Conservation (phyloP, 108 stramenopile genomes). For the Fistulifera pelliculosa region DNA sequence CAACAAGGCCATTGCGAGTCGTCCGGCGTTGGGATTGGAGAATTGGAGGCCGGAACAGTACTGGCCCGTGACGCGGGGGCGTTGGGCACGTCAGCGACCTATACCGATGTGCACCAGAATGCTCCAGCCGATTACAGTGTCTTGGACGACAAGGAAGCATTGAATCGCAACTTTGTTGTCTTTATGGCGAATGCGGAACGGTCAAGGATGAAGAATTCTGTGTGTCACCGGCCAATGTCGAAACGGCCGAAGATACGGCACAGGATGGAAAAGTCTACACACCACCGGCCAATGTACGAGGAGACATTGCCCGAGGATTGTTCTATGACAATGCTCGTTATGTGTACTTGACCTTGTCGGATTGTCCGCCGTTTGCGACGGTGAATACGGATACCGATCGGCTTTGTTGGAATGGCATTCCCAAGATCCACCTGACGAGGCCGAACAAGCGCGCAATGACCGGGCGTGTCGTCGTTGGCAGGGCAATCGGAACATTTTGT, state of each 20-base stretch:
- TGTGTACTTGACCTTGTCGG: conserved; percentile 30
- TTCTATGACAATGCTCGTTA: conserved; percentile 80
- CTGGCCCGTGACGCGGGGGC: conserved; percentile 5
- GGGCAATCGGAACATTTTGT: conserved; percentile 83
- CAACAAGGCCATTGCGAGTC: not conserved
- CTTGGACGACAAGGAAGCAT: not conserved
- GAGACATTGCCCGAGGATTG: conserved; percentile 77
- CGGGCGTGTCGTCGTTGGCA: conserved; percentile 57
- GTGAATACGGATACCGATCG: conserved; percentile 47
- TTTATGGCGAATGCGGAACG: conserved; percentile 7
- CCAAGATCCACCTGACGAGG: conserved; percentile 56
- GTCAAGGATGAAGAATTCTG: conserved; percentile 3
- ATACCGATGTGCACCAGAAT: conserved; percentile 9
- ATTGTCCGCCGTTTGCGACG: conserved; percentile 22
- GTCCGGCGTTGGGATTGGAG: not conserved
- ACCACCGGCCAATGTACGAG: conserved; percentile 38
- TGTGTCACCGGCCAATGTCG: conserved; percentile 2
- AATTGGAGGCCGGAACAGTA: conserved; percentile 2
- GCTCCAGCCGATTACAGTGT: conserved; percentile 1
- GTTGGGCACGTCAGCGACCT: not conserved
- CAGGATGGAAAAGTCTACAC: conserved; percentile 7
- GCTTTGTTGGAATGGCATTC: conserved; percentile 67
- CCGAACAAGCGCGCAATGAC: conserved; percentile 52
- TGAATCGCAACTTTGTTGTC: not conserved
- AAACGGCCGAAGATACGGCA: conserved; percentile 4